These are phyloP conservation scores for Neohortaea acidophila DNA, from an alignment of 495 filamentous ascomycete species.

Conservation along the genomic window DNA sequence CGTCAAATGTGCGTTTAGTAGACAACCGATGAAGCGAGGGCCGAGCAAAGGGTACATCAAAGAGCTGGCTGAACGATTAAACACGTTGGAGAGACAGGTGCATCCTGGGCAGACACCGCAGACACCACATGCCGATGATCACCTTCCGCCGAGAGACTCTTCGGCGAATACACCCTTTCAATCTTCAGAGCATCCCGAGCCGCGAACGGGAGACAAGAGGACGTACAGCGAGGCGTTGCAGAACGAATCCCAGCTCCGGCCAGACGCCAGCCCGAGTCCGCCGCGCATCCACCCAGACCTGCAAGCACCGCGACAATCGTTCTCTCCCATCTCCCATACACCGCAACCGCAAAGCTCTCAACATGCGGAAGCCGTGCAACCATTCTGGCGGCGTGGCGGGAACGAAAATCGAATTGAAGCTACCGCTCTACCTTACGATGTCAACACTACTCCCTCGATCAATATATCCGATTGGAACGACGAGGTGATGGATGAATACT, in stretches of 20 bases:
- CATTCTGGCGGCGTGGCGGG: conserved; percentile 13
- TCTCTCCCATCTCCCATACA: too few species aligned
- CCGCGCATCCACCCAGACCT: too few species aligned
- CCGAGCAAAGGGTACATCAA: conserved; percentile 99
- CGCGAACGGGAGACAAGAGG: too few species aligned
- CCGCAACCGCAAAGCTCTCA: background rate
- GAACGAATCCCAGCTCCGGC: too few species aligned
- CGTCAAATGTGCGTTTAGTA: conserved; percentile 71
- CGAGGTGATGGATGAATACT: conserved; percentile 18
- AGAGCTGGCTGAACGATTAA: conserved; percentile 77
- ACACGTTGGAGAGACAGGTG: conserved; percentile 55
- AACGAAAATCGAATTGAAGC: conserved; percentile 2
- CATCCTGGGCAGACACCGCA: too few species aligned
- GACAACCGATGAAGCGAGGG: conserved; percentile 86
- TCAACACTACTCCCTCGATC: background rate
- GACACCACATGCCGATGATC: too few species aligned
- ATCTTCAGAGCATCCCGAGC: too few species aligned
- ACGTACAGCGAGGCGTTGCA: too few species aligned
- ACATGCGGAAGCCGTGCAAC: conserved; percentile 2
- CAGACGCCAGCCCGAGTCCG: too few species aligned
- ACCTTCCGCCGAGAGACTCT: too few species aligned
- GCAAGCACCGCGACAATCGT: too few species aligned
- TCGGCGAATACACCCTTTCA: too few species aligned
- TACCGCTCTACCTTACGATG: conserved; percentile 7
- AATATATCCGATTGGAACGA: conserved; percentile 17